Base-by-base conservation (phyloP, 495 filamentous ascomycete genomes). In the Aspergillus cavernicola region DNA sequence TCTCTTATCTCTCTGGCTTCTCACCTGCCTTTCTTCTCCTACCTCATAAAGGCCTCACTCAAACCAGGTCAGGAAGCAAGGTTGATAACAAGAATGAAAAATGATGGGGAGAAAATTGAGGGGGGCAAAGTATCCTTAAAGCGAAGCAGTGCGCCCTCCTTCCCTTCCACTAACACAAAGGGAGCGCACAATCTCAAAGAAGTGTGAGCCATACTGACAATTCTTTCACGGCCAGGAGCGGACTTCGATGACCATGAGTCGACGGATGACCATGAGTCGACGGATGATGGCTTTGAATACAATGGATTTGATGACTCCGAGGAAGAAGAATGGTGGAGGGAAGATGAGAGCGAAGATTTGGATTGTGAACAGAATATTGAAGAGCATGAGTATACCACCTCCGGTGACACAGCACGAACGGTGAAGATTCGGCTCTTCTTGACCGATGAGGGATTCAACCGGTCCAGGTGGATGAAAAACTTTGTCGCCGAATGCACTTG, bases 401-500 rank as follows among this genome's bases (percentile, higher is more conserved):
- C 44, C 54, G 50, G 50, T 43, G 24, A 57, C 44, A 41, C 45
- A 23, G 49, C 49, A 57, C 58, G 53, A 54, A 52, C 45, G 22
- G 50, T 61, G 50, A 61, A 61, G 26, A 57, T 57, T 48, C 47
- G 59, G 18, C 55, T 62, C 33, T 53, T 50, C 47, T 50, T 52
- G 37, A 45, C 45, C 29, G 43, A 58, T 47, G 42, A 56, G 23
- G 50, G 19, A 52, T 16, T 50, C 18, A 24, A 44, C 49, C 16
- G 47, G 28, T 54, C 18, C 33, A 52, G 23, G 45, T 57, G 58
- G 53, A 54, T 57, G 44, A 61, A 36, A 35, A 61, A 45, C 15
- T 55, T 57, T 52, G 19, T 61, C 40, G 53, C 53, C 33, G 23
- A 61, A 61, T 61, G 54, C 50, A 61, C 50, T 57, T 57, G 40